phyloP scores from a whole-genome alignment of 352 stramenopile genomes.

The Phytophthora tentaculata region DNA sequence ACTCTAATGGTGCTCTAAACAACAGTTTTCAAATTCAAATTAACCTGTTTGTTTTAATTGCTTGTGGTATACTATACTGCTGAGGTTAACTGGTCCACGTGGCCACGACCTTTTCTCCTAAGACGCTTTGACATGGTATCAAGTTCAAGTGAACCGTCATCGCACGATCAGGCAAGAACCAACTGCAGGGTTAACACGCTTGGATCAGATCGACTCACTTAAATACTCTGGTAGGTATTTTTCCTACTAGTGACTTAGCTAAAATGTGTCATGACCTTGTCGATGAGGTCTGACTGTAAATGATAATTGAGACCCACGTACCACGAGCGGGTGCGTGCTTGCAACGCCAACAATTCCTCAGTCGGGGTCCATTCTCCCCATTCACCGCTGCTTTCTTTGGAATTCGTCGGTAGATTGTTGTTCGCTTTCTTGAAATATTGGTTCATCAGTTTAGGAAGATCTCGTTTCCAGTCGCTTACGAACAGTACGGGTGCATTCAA shows the following conservation, averaged over 20 bases:
- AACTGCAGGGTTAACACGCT: no score
- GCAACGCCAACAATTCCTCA: constrained; percentile 41
- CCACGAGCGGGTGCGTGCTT: constrained; percentile 44
- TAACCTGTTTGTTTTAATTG: not conserved
- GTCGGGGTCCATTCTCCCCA: constrained; percentile 38
- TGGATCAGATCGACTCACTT: no score
- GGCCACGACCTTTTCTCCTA: not conserved
- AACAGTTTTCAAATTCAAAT: not conserved
- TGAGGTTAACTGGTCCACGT: not conserved
- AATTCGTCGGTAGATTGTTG: constrained; percentile 1
- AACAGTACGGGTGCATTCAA: constrained; percentile 67
- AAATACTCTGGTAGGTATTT: no score
- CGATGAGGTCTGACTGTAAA: constrained; percentile 50
- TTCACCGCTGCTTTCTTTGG: constrained; percentile 7
- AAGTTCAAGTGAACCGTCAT: no score
- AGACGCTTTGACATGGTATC: no score
- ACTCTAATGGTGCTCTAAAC: not conserved
- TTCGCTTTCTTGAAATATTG: constrained; percentile 36
- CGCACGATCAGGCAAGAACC: no score
- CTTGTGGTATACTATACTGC: not conserved
- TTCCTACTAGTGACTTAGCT: constrained; percentile 11
- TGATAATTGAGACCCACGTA: constrained; percentile 48
- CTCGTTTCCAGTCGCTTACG: constrained; percentile 60
- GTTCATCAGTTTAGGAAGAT: constrained; percentile 50
- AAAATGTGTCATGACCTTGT: constrained; percentile 49